These are phyloP conservation scores for Boletellus deceptivus DNA, from an alignment of 1,284 basidiomycete genomes.

Conservation along the genomic window DNA sequence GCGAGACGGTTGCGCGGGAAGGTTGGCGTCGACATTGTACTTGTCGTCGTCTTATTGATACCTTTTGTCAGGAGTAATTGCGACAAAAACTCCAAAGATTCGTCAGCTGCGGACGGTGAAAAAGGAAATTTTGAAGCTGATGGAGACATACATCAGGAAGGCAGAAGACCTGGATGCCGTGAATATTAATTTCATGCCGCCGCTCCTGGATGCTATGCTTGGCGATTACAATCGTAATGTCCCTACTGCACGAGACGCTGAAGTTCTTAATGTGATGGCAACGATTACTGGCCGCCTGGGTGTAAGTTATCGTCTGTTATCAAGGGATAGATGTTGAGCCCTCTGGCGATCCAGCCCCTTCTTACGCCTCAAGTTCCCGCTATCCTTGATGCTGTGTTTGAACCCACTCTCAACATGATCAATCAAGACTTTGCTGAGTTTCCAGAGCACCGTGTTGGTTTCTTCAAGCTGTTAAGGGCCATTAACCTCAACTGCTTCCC, in stretches of 20 bases:
- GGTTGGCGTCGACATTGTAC: conserved; percentile 45
- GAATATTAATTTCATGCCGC: conserved; percentile 91
- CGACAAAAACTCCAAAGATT: conserved; percentile 97
- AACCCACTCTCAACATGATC: conserved; percentile 98
- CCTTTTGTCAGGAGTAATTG: conserved; percentile 67
- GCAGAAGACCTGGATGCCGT: conserved; percentile 95
- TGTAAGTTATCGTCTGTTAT: conserved; percentile 47
- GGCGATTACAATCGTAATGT: conserved; percentile 97
- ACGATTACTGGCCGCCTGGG: conserved; percentile 90
- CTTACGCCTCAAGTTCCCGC: conserved; percentile 96
- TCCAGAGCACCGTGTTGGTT: conserved; percentile 96
- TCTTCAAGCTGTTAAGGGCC: conserved; percentile 94
- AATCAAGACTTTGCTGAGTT: conserved; percentile 98
- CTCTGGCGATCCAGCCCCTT: conserved; percentile 50
- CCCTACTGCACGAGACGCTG: conserved; percentile 91
- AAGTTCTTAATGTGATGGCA: conserved; percentile 97
- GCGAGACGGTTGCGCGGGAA: conserved; percentile 86
- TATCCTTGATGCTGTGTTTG: conserved; percentile 96
- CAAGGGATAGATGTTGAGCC: conserved; percentile 6
- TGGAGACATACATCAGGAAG: conserved; percentile 97
- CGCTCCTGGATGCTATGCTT: conserved; percentile 93
- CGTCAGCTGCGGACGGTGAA: conserved; percentile 95
- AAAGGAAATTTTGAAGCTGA: conserved; percentile 96
- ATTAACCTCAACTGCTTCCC: conserved; percentile 97
- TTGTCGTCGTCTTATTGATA: conserved; percentile 3